Conservation (phyloP, 345 rosid genomes). For the Jatropha curcas region DNA sequence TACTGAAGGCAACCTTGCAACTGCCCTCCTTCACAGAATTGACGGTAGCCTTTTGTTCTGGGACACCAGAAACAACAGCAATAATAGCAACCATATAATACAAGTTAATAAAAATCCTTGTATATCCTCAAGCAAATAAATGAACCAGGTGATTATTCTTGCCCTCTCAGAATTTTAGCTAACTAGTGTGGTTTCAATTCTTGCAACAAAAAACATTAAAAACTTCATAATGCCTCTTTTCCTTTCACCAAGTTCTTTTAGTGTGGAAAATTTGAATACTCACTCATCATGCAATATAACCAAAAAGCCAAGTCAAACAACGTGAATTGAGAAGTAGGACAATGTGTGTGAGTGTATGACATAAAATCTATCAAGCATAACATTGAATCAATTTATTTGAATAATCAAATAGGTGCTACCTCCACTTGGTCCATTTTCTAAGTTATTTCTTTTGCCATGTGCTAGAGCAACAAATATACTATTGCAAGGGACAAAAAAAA, state of each 20-base stretch:
- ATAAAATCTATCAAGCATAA: neutral
- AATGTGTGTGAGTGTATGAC: neutral
- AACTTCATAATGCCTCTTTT: no score
- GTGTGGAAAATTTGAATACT: neutral
- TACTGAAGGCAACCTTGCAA: neutral
- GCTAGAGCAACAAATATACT: neutral
- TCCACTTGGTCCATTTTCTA: neutral
- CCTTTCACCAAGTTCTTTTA: neutral
- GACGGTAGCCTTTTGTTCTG: slow-evolving; percentile 10
- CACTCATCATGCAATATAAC: neutral
- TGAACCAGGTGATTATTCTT: neutral
- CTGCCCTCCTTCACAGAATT: neutral
- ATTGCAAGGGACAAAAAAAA: neutral
- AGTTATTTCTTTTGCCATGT: neutral
- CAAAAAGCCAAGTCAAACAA: neutral
- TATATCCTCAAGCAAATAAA: neutral
- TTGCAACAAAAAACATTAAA: no score
- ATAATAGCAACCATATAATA: neutral
- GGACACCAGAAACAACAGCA: neutral
- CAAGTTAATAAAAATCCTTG: neutral
- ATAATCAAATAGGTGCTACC: neutral
- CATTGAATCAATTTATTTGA: neutral
- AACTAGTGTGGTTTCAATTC: no score
- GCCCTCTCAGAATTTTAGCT: no score
- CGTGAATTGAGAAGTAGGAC: neutral